Conservation (phyloP, 305 asterid species). For the Coffea humblotiana region DNA sequence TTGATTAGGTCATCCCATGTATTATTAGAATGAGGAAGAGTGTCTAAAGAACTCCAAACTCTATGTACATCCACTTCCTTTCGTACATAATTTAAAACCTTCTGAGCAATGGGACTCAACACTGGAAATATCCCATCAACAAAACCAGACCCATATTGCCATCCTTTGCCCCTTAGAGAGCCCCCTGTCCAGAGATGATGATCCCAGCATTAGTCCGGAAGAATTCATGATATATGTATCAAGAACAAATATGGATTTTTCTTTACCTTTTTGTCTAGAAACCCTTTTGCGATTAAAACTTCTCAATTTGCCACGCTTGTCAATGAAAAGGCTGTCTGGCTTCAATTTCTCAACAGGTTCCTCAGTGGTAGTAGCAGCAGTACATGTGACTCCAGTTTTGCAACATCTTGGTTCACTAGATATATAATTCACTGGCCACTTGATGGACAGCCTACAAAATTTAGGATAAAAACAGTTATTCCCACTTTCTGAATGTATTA, state of each 20-base stretch:
- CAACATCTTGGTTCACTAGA: slow-evolving; percentile 38
- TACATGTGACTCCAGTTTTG: slow-evolving; percentile 41
- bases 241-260: not conserved
- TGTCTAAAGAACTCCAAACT: slow-evolving; percentile 64
- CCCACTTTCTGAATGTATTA: no score
- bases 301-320: slow-evolving; percentile 60
- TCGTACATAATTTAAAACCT: slow-evolving; percentile 62
- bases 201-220: slow-evolving; percentile 1
- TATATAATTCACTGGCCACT: slow-evolving; percentile 41
- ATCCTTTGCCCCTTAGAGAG: slow-evolving; percentile 88
- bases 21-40: slow-evolving; percentile 62
- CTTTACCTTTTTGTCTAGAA: slow-evolving; percentile 63
- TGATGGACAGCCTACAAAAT: slow-evolving; percentile 45
- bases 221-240: not conserved
- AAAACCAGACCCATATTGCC: slow-evolving; percentile 93
- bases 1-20: slow-evolving; percentile 81
- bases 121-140: slow-evolving; percentile 89
- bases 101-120: slow-evolving; percentile 69
- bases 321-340: slow-evolving; percentile 63
- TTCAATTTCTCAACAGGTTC: slow-evolving; percentile 61
- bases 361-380: slow-evolving; percentile 40
- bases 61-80: slow-evolving; percentile 45
- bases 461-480: no score
- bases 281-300: slow-evolving; percentile 73
- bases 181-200: slow-evolving; percentile 54